A percentile compares a stretch with the other conserved stretches of the same genome.
Evolutionary conservation across 2,329 filamentous ascomycete species (phyloP).

Genomic region (Lecanicillium sp.): DNA sequence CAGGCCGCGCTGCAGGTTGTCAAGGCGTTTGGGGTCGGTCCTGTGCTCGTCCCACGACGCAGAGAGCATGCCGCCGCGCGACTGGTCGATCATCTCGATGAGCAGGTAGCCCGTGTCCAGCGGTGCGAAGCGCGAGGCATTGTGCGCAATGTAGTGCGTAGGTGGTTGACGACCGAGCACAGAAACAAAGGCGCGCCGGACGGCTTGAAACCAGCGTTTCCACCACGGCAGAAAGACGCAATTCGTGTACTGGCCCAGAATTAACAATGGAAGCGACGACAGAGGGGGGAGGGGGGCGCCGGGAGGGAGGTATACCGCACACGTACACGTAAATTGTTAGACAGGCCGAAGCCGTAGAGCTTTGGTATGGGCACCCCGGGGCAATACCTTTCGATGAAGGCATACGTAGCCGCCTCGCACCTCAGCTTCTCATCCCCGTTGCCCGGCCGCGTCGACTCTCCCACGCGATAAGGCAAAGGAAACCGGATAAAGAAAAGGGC

Average conservation of each 20-base stretch:
- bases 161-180: not conserved
- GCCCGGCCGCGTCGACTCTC: conserved; percentile 11
- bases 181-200: not conserved
- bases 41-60: conserved; percentile 12
- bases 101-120: conserved; percentile 2
- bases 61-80: conserved; percentile 11
- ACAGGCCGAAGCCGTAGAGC: conserved; percentile 14
- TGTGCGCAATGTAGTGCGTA: not conserved
- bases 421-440: conserved; percentile 33
- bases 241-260: not conserved
- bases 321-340: conserved; percentile 4
- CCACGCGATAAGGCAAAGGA: no score
- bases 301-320: no score
- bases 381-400: conserved; percentile 29
- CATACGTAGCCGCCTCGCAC: conserved; percentile 29
- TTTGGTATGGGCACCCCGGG: conserved; percentile 25
- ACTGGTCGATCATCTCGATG: not conserved
- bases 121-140: not conserved
- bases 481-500: no score
- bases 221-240: not conserved
- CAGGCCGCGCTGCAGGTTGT: conserved; percentile 13
- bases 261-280: not conserved
- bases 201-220: not conserved
- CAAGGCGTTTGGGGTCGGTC: not conserved
- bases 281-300: no score